Evolutionary conservation across 768 basidiomycete species (phyloP).

Genomic region (Tremella fuciformis): DNA sequence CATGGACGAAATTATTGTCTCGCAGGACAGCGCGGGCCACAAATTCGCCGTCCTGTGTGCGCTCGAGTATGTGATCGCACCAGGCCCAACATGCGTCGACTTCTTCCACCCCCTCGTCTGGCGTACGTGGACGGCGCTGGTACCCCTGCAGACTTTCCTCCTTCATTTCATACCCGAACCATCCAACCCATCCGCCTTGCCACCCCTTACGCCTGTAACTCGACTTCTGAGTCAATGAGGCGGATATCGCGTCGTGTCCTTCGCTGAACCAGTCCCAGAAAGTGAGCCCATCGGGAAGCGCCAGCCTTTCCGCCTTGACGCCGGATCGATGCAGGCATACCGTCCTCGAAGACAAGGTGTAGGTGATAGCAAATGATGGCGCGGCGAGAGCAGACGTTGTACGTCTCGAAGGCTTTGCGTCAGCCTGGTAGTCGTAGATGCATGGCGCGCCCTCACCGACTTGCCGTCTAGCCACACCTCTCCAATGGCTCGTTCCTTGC

Average conservation of each 20-base stretch:
- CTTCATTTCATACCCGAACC: slow-evolving; percentile 53
- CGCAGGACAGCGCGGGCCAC: slow-evolving; percentile 33
- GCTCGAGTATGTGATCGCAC: slow-evolving; percentile 38
- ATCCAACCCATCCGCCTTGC: slow-evolving; percentile 52
- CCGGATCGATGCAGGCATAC: slow-evolving; percentile 33
- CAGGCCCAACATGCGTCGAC: slow-evolving; percentile 50
- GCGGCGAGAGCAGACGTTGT: slow-evolving; percentile 45
- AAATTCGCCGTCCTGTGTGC: slow-evolving; percentile 39
- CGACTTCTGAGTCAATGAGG: not conserved
- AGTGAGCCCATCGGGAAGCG: slow-evolving; percentile 15
- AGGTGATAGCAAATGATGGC: slow-evolving; percentile 46
- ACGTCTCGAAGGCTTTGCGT: slow-evolving; percentile 35
- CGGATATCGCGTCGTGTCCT: slow-evolving; percentile 17
- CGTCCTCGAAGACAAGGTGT: slow-evolving; percentile 30
- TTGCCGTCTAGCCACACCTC: slow-evolving; percentile 51
- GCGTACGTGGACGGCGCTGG: slow-evolving; percentile 4
- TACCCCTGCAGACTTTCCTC: slow-evolving; percentile 50
- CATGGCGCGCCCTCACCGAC: slow-evolving; percentile 32
- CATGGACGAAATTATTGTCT: not conserved
- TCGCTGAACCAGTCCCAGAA: slow-evolving; percentile 49
- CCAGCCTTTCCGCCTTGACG: not conserved
- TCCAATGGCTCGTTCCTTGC: slow-evolving; percentile 38
- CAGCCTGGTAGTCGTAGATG: slow-evolving; percentile 6
- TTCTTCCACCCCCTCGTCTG: slow-evolving; percentile 4
- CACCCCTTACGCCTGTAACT: slow-evolving; percentile 20